Evolutionary conservation across 2,329 filamentous ascomycete genomes (phyloP).

Genomic region (Trichothecium sympodiale): DNA sequence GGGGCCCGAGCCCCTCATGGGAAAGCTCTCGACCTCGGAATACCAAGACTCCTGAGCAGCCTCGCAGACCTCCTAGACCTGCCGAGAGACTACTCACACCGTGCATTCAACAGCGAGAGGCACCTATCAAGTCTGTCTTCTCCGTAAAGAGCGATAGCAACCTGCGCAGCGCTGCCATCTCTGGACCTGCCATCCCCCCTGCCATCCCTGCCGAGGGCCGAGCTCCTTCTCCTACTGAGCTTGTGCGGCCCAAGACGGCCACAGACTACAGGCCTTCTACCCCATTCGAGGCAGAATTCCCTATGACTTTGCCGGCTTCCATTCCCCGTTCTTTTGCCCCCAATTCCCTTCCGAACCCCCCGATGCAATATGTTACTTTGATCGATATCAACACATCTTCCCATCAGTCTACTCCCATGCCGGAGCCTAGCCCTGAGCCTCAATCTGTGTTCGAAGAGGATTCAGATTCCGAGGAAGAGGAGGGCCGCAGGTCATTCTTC

Average conservation of each 20-base stretch:
- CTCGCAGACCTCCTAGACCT: constrained; percentile 18
- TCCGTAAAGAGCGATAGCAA: background rate
- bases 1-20: constrained; percentile 15
- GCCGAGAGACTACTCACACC: constrained; percentile 14
- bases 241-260: no score
- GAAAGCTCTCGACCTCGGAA: constrained; percentile 7
- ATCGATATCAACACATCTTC: background rate
- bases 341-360: constrained; percentile 8
- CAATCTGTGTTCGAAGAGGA: constrained; percentile 39
- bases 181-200: background rate
- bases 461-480: constrained; percentile 27
- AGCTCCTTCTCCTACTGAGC: no score
- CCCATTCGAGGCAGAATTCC: no score
- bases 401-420: background rate
- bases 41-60: constrained; percentile 6
- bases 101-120: constrained; percentile 8
- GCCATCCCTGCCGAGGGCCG: no score
- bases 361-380: background rate
- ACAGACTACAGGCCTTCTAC: no score
- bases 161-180: background rate
- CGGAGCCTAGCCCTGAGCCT: constrained; percentile 12
- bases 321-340: constrained; percentile 3
- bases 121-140: constrained; percentile 1
- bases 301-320: no score
- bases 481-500: constrained; percentile 26